A percentile compares a stretch with the other conserved stretches of the same genome.
Evolutionary conservation across 441 rosid species (phyloP).

Genomic region (Gossypium gossypioides): DNA sequence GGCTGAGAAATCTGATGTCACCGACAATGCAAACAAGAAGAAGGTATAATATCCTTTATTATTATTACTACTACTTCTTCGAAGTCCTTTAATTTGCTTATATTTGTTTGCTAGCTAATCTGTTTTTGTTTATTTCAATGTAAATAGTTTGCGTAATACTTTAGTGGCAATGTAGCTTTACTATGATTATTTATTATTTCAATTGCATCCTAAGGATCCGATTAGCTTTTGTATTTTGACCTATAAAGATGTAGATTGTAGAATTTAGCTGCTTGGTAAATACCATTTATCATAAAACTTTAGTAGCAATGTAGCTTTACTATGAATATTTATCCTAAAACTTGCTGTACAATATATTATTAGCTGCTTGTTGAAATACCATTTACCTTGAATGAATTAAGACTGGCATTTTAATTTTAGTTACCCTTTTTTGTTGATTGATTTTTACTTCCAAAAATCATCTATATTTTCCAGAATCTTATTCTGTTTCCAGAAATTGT

Average conservation of each 20-base stretch:
- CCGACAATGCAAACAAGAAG: constrained; percentile 38
- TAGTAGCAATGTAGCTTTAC: neutral
- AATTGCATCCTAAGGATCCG: neutral
- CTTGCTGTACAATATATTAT: neutral
- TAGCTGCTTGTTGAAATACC: neutral
- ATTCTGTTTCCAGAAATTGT: neutral
- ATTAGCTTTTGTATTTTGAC: neutral
- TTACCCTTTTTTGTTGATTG: neutral
- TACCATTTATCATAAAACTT: neutral
- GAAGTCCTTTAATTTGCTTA: neutral
- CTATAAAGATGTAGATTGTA: neutral
- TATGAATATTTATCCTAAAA: neutral
- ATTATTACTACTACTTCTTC: neutral
- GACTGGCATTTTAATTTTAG: neutral
- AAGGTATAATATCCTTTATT: constrained; percentile 21
- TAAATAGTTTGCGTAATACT: neutral
- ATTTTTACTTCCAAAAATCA: neutral
- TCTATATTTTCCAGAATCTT: neutral
- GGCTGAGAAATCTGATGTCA: constrained; percentile 63
- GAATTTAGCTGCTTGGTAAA: neutral
- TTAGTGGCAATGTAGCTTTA: neutral
- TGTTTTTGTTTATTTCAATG: neutral
- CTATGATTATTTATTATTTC: neutral
- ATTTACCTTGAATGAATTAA: neutral
- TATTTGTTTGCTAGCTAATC: neutral